Conservation (phyloP, 257 asterid species). For the Ballota nigra region DNA sequence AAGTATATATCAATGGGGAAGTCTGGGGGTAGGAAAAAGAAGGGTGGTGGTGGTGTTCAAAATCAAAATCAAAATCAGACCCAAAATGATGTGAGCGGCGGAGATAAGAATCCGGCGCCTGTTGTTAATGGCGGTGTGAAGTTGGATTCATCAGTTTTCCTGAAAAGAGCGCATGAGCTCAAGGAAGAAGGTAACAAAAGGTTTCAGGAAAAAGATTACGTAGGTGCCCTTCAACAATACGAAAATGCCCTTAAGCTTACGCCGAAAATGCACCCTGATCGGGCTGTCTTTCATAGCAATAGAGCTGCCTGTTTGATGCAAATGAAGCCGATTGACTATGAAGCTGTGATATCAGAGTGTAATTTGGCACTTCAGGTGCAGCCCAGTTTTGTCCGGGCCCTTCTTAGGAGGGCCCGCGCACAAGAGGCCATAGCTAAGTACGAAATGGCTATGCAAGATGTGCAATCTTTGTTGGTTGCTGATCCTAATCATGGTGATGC, state of each 20-base stretch:
- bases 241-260: constrained; percentile 77
- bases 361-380: constrained; percentile 75
- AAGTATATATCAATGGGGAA: constrained; percentile 60
- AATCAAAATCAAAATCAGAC: constrained; percentile 32
- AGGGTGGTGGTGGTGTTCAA: constrained; percentile 35
- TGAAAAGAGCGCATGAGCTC: constrained; percentile 85
- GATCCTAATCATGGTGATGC: constrained; percentile 76
- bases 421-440: constrained; percentile 74
- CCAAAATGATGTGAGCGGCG: constrained; percentile 37
- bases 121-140: constrained; percentile 63
- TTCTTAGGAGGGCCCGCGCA: constrained; percentile 86
- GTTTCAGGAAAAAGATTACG: constrained; percentile 79
- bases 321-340: constrained; percentile 87
- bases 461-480: constrained; percentile 54
- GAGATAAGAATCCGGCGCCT: constrained; percentile 36
- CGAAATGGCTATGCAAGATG: constrained; percentile 85
- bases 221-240: constrained; percentile 74
- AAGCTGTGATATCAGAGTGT: constrained; percentile 82
- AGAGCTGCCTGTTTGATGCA: constrained; percentile 98
- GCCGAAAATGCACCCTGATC: constrained; percentile 77
- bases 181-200: constrained; percentile 90
- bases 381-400: constrained; percentile 67
- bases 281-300: constrained; percentile 93
- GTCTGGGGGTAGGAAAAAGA: constrained; percentile 88
- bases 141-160: constrained; percentile 54